phyloP scores from a whole-genome alignment of 768 basidiomycete genomes.

The Boletus sp. region DNA sequence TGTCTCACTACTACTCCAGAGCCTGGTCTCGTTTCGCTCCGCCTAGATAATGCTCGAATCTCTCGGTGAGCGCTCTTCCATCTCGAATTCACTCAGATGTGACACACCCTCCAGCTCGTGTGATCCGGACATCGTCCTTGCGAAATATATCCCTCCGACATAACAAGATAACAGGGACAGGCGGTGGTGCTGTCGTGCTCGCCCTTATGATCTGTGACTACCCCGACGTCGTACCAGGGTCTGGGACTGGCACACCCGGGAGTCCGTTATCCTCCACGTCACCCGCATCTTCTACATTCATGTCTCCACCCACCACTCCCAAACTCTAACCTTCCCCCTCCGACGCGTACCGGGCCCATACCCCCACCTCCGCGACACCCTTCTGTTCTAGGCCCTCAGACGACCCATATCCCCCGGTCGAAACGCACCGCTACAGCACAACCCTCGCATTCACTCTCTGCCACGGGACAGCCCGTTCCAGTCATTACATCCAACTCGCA shows the following conservation, averaged over 20 bases:
- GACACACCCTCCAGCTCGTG: conserved; percentile 55
- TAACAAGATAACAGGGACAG: conserved; percentile 81
- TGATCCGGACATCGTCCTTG: conserved; percentile 74
- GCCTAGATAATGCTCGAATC: conserved; percentile 85
- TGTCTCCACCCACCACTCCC: too few species aligned
- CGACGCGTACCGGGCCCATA: too few species aligned
- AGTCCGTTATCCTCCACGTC: too few species aligned
- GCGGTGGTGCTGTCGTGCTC: conserved; percentile 90
- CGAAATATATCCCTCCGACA: conserved; percentile 88
- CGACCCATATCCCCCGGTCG: too few species aligned
- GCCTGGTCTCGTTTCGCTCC: conserved; percentile 69
- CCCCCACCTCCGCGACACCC: too few species aligned
- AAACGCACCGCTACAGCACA: conserved; percentile 39
- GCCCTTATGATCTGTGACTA: conserved; percentile 98
- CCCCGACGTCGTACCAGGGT: conserved; percentile 63
- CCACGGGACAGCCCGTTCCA: too few species aligned
- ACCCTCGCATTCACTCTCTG: conserved; percentile 41
- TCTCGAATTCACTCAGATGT: neutral
- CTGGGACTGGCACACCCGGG: too few species aligned
- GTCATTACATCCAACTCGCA: conserved; percentile 67
- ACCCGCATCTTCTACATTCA: too few species aligned
- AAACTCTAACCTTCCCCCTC: too few species aligned
- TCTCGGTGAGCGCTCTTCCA: conserved; percentile 56
- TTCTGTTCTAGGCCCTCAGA: too few species aligned
- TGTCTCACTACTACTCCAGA: conserved; percentile 47